Conservation (phyloP, 208 protist genomes). For the Crithidia acanthocephali region DNA sequence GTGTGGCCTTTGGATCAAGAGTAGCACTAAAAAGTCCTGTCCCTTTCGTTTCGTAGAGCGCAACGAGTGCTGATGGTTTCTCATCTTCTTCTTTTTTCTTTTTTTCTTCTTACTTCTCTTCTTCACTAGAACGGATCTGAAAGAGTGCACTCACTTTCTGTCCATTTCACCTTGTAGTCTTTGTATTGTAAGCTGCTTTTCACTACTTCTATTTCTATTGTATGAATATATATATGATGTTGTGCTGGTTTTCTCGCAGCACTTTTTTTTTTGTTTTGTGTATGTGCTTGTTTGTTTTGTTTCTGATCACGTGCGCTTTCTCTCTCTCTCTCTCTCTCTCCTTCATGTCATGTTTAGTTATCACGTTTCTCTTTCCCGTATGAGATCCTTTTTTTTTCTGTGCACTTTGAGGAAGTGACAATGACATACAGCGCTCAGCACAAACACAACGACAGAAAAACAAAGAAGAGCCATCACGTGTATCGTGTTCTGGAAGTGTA, state of each 20-base stretch:
- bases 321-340: slow-evolving; percentile 10
- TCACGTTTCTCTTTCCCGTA: slow-evolving; percentile 7
- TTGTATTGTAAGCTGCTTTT: slow-evolving; percentile 1
- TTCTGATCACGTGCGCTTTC: background rate
- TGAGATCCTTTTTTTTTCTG: slow-evolving; percentile 23
- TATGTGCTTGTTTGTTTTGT: background rate
- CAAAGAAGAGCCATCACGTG: too few relatives aligned
- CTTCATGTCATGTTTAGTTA: slow-evolving; percentile 3
- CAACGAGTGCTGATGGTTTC: background rate
- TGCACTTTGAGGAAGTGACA: too few relatives aligned
- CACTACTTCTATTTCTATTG: background rate
- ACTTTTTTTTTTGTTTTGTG: background rate
- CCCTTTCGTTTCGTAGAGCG: background rate
- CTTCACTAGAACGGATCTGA: background rate
- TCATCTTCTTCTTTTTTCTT: background rate
- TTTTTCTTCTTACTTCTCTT: background rate
- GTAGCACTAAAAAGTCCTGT: too few relatives aligned
- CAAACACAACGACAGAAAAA: too few relatives aligned
- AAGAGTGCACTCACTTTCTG: background rate
- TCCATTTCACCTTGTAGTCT: background rate
- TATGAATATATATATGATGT: too few relatives aligned
- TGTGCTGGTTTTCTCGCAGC: too few relatives aligned
- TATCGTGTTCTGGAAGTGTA: too few relatives aligned
- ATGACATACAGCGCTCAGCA: too few relatives aligned
- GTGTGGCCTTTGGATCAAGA: too few relatives aligned